Evolutionary conservation across 2,329 filamentous ascomycete genomes (phyloP).

Genomic region (Xylaria sp.): DNA sequence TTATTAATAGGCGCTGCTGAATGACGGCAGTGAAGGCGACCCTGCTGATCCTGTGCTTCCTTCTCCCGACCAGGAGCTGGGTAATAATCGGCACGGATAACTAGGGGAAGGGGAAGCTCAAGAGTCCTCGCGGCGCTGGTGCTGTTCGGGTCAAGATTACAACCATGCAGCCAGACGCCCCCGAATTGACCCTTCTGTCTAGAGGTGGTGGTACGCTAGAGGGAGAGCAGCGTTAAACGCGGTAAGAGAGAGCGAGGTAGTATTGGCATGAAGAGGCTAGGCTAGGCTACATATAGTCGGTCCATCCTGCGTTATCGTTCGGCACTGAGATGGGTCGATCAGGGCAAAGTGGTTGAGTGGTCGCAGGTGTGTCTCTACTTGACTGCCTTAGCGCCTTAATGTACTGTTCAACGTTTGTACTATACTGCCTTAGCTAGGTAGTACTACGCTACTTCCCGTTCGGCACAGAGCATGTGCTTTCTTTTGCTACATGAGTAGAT

Average conservation of each 20-base stretch:
- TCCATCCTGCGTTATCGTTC: neutral
- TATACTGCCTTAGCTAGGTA: too few relatives aligned
- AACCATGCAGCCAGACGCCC: neutral
- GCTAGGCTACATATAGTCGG: neutral
- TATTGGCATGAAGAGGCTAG: neutral
- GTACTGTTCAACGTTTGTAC: too few relatives aligned
- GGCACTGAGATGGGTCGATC: slow-evolving; percentile 1
- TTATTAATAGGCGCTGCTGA: neutral
- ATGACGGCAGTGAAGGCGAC: neutral
- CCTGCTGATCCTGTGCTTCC: neutral
- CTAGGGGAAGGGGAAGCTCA: neutral
- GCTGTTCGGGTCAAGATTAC: neutral
- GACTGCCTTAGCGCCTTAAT: too few relatives aligned
- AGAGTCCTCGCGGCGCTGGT: neutral
- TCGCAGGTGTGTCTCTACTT: neutral
- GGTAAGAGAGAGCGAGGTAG: neutral
- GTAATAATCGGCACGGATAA: neutral
- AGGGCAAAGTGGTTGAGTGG: slow-evolving; percentile 1
- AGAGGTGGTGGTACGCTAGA: neutral
- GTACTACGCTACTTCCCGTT: too few relatives aligned
- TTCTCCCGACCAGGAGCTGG: neutral
- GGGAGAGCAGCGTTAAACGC: neutral
- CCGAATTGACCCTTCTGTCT: neutral
- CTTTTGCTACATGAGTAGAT: too few relatives aligned
- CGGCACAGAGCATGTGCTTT: too few relatives aligned